phyloP scores from a whole-genome alignment of 2,329 filamentous ascomycete genomes.

The Monosporascus sp. region DNA sequence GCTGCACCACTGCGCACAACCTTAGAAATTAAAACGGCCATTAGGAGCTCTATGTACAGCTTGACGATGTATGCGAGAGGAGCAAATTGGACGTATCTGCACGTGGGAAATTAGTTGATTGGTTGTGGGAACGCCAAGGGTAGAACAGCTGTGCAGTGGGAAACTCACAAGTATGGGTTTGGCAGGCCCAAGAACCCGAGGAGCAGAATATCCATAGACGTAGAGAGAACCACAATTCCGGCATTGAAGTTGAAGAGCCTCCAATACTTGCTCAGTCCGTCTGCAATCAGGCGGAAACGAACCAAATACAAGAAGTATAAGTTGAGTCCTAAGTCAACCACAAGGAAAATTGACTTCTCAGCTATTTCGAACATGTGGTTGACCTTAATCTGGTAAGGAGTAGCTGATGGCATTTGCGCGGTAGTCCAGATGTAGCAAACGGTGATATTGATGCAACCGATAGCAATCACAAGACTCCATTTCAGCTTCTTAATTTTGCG shows the following conservation, averaged over 20 bases:
- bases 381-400: neutral
- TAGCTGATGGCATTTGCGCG: conserved; percentile 18
- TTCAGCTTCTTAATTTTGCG: conserved; percentile 29
- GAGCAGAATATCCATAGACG: neutral
- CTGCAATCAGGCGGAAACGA: neutral
- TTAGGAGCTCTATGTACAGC: conserved; percentile 7
- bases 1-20: conserved; percentile 5
- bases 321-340: neutral
- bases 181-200: neutral
- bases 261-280: neutral
- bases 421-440: conserved; percentile 37
- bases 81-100: conserved; percentile 8
- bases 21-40: conserved; percentile 8
- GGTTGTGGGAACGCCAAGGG: neutral
- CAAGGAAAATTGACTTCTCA: neutral
- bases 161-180: neutral
- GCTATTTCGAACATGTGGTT: neutral
- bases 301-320: neutral
- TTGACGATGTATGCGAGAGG: conserved; percentile 8
- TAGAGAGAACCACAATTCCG: neutral
- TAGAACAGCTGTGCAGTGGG: neutral
- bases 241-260: neutral
- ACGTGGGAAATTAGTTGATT: conserved; percentile 7
- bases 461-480: conserved; percentile 28
- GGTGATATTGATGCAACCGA: conserved; percentile 32